Percentiles rank a stretch among this genome's conserved stretches.
phyloP scores from a whole-genome alignment of 345 rosid genomes.

The Brassica rapa region DNA sequence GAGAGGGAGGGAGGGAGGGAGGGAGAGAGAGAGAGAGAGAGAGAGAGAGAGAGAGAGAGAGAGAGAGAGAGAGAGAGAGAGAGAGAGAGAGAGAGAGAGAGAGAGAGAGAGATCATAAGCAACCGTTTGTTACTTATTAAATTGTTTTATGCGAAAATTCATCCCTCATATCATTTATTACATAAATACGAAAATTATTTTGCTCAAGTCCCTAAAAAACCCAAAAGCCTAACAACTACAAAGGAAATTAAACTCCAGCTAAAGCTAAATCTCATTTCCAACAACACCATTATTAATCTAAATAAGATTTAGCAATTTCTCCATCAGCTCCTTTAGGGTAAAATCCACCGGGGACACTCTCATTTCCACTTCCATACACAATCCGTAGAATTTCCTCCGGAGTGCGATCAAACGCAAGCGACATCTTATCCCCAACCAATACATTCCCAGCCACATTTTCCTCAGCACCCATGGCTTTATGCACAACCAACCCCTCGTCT shows the following conservation, averaged over 20 bases:
- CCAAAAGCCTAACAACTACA: conserved; percentile 9
- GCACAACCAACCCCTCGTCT: conserved; percentile 64
- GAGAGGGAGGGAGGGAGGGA: no score
- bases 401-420: conserved; percentile 51
- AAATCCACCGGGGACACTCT: conserved; percentile 58
- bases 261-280: conserved; percentile 17
- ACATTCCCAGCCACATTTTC: conserved; percentile 50
- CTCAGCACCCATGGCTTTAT: conserved; percentile 44
- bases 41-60: no score
- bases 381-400: conserved; percentile 64
- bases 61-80: no score
- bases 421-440: conserved; percentile 53
- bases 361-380: conserved; percentile 67
- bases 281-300: conserved; percentile 7
- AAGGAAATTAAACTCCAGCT: conserved; percentile 7
- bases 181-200: neutral
- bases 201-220: neutral
- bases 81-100: no score
- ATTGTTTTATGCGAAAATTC: neutral
- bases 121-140: no score
- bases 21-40: no score
- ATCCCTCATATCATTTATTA: neutral
- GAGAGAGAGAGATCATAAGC: no score
- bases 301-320: conserved; percentile 50
- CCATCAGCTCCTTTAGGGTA: conserved; percentile 67